phyloP scores from a whole-genome alignment of 169 alveolate genomes.

The Blepharisma undulans region DNA sequence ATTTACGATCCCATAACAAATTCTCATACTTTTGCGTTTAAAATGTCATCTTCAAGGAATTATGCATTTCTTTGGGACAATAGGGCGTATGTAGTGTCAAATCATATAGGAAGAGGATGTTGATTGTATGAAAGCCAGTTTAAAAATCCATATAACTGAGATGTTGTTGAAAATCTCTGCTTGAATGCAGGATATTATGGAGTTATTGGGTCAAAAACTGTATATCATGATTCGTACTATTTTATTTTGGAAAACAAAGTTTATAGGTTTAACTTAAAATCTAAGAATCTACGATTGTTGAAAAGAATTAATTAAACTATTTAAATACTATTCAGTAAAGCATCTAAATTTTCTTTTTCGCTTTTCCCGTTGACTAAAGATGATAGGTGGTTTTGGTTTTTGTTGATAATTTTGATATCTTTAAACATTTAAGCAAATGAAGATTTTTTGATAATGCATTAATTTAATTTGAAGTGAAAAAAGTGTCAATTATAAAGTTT shows the following conservation, averaged over 20 bases:
- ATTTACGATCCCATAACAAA: neutral
- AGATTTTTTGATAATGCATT: too few species aligned
- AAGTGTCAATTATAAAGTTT: too few species aligned
- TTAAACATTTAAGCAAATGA: too few species aligned
- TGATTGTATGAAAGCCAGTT: neutral
- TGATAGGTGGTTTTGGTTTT: too few species aligned
- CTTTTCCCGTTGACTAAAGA: too few species aligned
- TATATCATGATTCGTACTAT: neutral
- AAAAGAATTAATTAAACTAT: neutral
- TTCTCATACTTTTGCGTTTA: neutral
- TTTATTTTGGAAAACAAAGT: neutral
- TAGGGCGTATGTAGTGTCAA: neutral
- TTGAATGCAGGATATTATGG: neutral
- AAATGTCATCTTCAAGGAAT: neutral
- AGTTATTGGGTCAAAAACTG: neutral
- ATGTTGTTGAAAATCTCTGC: neutral
- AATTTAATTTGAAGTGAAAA: too few species aligned
- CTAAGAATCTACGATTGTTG: neutral
- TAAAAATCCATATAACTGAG: neutral
- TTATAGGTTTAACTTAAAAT: neutral
- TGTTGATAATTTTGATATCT: too few species aligned
- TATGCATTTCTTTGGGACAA: neutral
- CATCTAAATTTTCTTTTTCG: too few species aligned
- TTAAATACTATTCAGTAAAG: too few species aligned
- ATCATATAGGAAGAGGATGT: neutral